Conservation (phyloP, 805 yeast species). For the Wickerhamiella azymoides region DNA sequence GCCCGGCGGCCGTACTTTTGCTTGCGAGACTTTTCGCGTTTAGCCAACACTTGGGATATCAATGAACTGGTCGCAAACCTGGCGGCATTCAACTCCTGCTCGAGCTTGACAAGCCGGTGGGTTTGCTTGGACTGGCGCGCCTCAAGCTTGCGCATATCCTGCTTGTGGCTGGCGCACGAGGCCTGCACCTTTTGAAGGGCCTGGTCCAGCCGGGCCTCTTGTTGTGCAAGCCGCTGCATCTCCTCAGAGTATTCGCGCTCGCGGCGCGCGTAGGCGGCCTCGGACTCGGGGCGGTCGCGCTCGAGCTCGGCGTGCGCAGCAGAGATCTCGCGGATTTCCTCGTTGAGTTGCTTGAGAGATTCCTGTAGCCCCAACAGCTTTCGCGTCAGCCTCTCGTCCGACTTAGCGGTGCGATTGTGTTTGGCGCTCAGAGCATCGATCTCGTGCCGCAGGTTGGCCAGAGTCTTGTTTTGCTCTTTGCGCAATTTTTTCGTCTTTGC, state of each 20-base stretch:
- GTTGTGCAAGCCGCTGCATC: not conserved
- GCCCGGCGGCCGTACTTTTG: constrained; percentile 4
- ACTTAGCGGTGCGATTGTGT: constrained; percentile 34
- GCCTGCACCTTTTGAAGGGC: not conserved
- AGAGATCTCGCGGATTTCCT: constrained; percentile 23
- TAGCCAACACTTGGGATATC: not conserved
- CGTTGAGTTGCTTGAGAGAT: constrained; percentile 23
- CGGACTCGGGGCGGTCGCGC: constrained; percentile 7
- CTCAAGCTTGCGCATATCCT: not conserved
- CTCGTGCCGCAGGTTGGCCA: constrained; percentile 39
- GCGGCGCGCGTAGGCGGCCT: constrained; percentile 1
- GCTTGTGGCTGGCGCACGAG: not conserved
- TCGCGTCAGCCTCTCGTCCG: constrained; percentile 43
- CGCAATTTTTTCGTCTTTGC: constrained; percentile 41
- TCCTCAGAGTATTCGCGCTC: not conserved
- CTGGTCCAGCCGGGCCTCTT: not conserved
- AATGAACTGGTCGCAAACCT: not conserved
- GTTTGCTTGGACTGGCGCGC: not conserved
- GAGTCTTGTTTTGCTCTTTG: constrained; percentile 43
- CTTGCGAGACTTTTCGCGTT: constrained; percentile 2
- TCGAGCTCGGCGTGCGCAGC: constrained; percentile 9
- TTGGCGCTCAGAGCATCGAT: constrained; percentile 39
- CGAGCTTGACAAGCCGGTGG: not conserved
- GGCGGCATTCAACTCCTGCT: not conserved
- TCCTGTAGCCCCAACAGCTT: constrained; percentile 39